These are phyloP conservation scores for Ophiocordyceps camponoti-rufipedis DNA, from an alignment of 2,329 filamentous ascomycete genomes.

Conservation along the genomic window DNA sequence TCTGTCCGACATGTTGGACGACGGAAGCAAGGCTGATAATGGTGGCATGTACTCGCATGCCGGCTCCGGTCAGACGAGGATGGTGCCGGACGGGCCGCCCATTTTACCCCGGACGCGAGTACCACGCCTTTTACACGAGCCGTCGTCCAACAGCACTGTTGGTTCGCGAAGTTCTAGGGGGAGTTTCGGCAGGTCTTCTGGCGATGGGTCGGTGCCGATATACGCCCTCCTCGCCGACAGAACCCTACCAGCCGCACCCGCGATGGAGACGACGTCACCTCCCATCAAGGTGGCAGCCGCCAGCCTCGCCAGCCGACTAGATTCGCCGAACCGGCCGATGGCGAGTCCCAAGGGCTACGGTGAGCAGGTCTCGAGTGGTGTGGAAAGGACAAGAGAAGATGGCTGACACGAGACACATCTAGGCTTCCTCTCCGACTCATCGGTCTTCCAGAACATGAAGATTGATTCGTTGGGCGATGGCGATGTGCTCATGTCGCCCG, in stretches of 20 bases:
- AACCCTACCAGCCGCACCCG: slow-evolving; percentile 6
- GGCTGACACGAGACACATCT: slow-evolving; percentile 11
- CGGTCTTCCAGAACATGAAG: slow-evolving; percentile 13
- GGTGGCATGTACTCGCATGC: slow-evolving; percentile 5
- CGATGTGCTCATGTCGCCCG: slow-evolving; percentile 14
- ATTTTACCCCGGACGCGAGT: slow-evolving; percentile 10
- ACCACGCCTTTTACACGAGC: slow-evolving; percentile 25
- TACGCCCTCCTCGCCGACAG: slow-evolving; percentile 31
- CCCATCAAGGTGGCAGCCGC: slow-evolving; percentile 2
- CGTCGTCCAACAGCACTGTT: slow-evolving; percentile 24
- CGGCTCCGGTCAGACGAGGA: slow-evolving; percentile 4
- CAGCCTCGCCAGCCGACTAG: slow-evolving; percentile 9
- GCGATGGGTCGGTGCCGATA: slow-evolving; percentile 34
- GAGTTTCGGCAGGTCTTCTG: slow-evolving; percentile 20
- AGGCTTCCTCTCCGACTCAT: slow-evolving; percentile 16
- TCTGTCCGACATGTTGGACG: slow-evolving; percentile 28
- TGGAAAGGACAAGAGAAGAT: slow-evolving; percentile 4
- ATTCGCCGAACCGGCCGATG: slow-evolving; percentile 7
- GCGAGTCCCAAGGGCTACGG: slow-evolving; percentile 15
- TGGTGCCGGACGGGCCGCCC: slow-evolving; percentile 9
- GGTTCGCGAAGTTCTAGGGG: slow-evolving; percentile 20
- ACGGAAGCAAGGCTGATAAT: slow-evolving; percentile 5
- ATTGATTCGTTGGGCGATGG: slow-evolving; percentile 11
- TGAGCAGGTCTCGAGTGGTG: slow-evolving; percentile 8
- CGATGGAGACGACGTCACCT: slow-evolving; percentile 3